Evolutionary conservation across 495 filamentous ascomycete genomes (phyloP), one percentile per base, ranked within the genome.

Genomic region (Penicillium soppii): DNA sequence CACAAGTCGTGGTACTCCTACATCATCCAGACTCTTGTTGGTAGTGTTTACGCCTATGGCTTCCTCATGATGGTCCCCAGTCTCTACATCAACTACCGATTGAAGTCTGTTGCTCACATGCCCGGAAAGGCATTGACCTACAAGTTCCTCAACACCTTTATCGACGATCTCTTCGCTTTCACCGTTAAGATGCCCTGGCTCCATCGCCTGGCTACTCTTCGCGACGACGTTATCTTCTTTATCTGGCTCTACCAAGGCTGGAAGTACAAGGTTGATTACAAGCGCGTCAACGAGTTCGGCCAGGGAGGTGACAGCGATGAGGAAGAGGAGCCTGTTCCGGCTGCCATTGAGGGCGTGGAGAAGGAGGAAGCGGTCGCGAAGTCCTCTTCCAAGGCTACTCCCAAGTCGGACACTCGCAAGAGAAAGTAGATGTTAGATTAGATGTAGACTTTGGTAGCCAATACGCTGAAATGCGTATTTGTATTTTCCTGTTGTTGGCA

Each of bases 61-160:
- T 98, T 98, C 76, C 71, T 98, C 52, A 97, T 98, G 95, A 97
- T 98, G 94, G 90, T 98, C 15, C 94, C 94, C 22, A 87, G 83
- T 50, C 76, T 98, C 47, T 98, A 97, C 69, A 98, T 98, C 82
- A 98, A 98, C 77, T 98, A 98, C 75, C 82, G 92, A 7, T 81
- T 98, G 56, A 94, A 97, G 83, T 89, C 83, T 53, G 91, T 98
- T 33, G 94, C 94, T 25, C 94, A 98, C 71, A 96, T 98, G 94
- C 94, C 95, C 3, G 88, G 78, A 30, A 90, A 89, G 67, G 91
- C 94, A 7, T 91, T 98, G 92, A 91, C 84, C 56, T 98, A 97
- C 76, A 98, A 98, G 72, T 94, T 96, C 71, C 75, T 98, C 16
- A 80, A 81, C 56, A 89, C 85, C 20, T 90, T 89, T 63, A 89